Base-by-base conservation (phyloP, 805 yeast genomes). In the Myxozyma geophila region DNA sequence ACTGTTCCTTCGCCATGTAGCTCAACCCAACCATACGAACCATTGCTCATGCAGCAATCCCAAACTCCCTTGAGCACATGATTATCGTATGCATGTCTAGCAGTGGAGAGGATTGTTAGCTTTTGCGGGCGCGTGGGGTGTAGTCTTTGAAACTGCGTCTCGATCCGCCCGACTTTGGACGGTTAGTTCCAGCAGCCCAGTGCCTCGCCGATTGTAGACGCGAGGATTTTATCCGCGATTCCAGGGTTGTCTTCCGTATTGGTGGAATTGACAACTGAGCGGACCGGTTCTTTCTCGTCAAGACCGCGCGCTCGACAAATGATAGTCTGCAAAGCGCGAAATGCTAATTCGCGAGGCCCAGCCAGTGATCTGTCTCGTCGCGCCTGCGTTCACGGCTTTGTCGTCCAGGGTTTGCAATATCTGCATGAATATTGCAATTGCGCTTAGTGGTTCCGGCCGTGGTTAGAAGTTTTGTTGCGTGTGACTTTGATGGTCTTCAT, bases 301-400 rank as follows among this genome's bases (percentile, higher is more conserved):
- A 17, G 6, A 7, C 49, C 49, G 8, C 28, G 49, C 7, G 19
- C 7, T 7, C 49, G 49, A 21, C 49, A 17, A 7, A 46, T 46
- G 19, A 46, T 7, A 46, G 49, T 46, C 49, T 21, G 49, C 49
- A 13, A 46, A 46, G 7, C 49, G 23, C 8, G 49, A 46, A 13
- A 46, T 46, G 33, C 49, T 33, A 13, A 46, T 46, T 5, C 49
- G 49, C 33, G 49, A 46, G 8, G 49, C n/a, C 49, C 49, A 46
- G 49, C 49, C 49, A 21, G 49, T 46, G 23, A 46, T 46, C 17
- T 46, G 49, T 21, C 49, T 23, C 49, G 19, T 46, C 12, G 49
- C 49, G 49, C n/a, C 49, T 12, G 49, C 49, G 33, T 46, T 46
- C 33, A 46, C 49, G 49, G 33, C 49, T 21, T 46, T 46, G 17